Evolutionary conservation across 2,329 filamentous ascomycete genomes (phyloP).

Genomic region (Ophiostoma montium): DNA sequence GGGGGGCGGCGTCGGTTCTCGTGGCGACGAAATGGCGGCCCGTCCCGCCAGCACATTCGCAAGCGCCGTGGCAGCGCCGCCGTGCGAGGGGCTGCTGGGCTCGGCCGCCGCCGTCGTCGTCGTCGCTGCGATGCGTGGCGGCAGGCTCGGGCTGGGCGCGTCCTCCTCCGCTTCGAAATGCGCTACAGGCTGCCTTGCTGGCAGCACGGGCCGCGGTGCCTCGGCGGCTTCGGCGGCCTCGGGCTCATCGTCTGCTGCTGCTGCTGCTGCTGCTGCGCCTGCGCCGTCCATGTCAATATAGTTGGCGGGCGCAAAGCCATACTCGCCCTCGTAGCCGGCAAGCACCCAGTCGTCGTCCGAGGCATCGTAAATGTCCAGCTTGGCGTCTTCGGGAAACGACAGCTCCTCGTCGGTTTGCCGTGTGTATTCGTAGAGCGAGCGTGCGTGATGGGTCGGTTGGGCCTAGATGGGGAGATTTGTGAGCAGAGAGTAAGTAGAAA

Average conservation of each 20-base stretch:
- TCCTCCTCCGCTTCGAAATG: slow-evolving; percentile 22
- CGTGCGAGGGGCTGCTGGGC: slow-evolving; percentile 19
- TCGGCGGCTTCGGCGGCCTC: slow-evolving; percentile 30
- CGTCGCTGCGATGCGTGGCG: slow-evolving; percentile 19
- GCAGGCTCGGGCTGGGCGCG: slow-evolving; percentile 26
- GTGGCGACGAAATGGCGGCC: slow-evolving; percentile 10
- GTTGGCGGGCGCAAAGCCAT: slow-evolving; percentile 88
- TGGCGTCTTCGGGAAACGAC: slow-evolving; percentile 81
- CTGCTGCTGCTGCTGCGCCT: slow-evolving; percentile 26
- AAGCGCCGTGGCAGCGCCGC: slow-evolving; percentile 38
- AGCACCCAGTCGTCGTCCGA: slow-evolving; percentile 95
- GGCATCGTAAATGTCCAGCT: slow-evolving; percentile 73
- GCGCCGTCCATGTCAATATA: slow-evolving; percentile 56
- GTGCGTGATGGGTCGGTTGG: slow-evolving; percentile 49
- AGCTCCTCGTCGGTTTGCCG: slow-evolving; percentile 96
- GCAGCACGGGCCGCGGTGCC: slow-evolving; percentile 28
- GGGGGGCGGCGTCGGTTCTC: slow-evolving; percentile 30
- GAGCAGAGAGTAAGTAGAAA: background rate
- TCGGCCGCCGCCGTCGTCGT: slow-evolving; percentile 13
- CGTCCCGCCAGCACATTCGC: slow-evolving; percentile 41
- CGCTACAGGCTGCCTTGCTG: slow-evolving; percentile 24
- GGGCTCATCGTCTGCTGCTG: slow-evolving; percentile 21
- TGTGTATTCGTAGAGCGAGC: slow-evolving; percentile 95
- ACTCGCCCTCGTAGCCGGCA: slow-evolving; percentile 71
- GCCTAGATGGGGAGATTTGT: slow-evolving; percentile 26